Evolutionary conservation across 148 eudicot genomes (phyloP).

Genomic region (Fagopyrum tataricum): DNA sequence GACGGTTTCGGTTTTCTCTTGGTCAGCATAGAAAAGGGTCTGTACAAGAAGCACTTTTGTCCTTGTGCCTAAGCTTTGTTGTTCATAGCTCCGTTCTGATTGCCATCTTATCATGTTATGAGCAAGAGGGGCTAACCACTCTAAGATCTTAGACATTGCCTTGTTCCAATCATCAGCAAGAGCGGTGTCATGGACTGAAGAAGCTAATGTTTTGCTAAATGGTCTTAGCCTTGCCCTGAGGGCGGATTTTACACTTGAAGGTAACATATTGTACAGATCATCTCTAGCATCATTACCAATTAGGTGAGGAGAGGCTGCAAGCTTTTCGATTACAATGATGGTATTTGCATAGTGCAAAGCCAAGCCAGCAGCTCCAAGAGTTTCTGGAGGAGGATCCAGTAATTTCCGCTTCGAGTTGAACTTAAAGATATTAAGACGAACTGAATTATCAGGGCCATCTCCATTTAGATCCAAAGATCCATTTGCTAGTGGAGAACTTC

Average conservation of each 20-base stretch:
- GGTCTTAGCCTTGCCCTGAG: conserved; percentile 43
- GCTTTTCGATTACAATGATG: conserved; percentile 48
- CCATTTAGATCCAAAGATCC: conserved; percentile 13
- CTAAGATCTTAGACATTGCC: conserved; percentile 33
- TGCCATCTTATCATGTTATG: conserved; percentile 70
- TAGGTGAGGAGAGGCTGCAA: conserved; percentile 54
- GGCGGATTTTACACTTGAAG: conserved; percentile 32
- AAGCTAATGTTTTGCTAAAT: conserved; percentile 29
- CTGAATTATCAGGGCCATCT: conserved; percentile 10
- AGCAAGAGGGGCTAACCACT: conserved; percentile 62
- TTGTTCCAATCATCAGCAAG: conserved; percentile 55
- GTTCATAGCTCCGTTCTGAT: conserved; percentile 55
- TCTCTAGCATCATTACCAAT: conserved; percentile 57
- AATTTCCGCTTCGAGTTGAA: conserved; percentile 22
- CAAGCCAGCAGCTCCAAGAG: conserved; percentile 56
- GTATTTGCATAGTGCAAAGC: conserved; percentile 61
- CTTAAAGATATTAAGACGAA: conserved; percentile 7
- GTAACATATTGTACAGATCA: conserved; percentile 58
- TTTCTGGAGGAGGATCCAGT: conserved; percentile 36
- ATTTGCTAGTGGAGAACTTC: conserved; percentile 16
- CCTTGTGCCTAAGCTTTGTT: conserved; percentile 39
- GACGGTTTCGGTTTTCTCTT: conserved; percentile 43
- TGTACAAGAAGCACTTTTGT: conserved; percentile 55
- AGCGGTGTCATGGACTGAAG: conserved; percentile 33
- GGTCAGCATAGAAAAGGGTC: conserved; percentile 54